Percentiles rank a stretch among this genome's conserved stretches.
Conservation (phyloP, 257 asterid species). For the Linderniella brevidens region DNA sequence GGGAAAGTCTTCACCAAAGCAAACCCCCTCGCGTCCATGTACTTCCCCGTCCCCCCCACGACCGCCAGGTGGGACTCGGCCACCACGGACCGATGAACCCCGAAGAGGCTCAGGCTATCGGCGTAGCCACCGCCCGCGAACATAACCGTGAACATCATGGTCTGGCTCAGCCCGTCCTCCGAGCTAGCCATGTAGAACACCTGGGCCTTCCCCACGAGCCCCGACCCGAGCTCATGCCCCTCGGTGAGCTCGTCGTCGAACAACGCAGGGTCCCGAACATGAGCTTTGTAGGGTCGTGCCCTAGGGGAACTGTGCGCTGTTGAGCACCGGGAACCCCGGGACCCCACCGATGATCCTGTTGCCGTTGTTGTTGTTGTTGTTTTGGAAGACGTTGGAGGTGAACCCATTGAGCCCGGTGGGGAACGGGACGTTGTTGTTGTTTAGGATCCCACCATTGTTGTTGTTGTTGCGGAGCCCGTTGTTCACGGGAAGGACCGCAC, state of each 20-base stretch:
- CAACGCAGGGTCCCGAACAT: slow-evolving; percentile 79
- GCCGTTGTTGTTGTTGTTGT: slow-evolving; percentile 22
- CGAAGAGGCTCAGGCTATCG: slow-evolving; percentile 68
- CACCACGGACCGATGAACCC: slow-evolving; percentile 71
- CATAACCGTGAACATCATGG: slow-evolving; percentile 49
- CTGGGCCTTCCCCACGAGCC: slow-evolving; percentile 69
- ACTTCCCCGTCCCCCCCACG: slow-evolving; percentile 72
- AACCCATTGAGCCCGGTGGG: slow-evolving; percentile 72
- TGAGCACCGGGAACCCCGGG: slow-evolving; percentile 51
- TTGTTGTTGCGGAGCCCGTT: slow-evolving; percentile 48
- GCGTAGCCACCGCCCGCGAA: slow-evolving; percentile 35
- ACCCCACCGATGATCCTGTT: slow-evolving; percentile 48
- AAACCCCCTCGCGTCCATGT: slow-evolving; percentile 55
- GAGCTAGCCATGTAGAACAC: slow-evolving; percentile 81
- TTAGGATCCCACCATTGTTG: slow-evolving; percentile 41
- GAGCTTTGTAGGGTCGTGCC: slow-evolving; percentile 67
- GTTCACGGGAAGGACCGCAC: slow-evolving; percentile 58
- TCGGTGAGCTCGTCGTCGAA: slow-evolving; percentile 69
- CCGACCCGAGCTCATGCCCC: slow-evolving; percentile 55
- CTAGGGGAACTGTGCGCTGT: slow-evolving; percentile 39
- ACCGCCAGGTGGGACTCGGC: slow-evolving; percentile 61
- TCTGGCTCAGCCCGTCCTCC: slow-evolving; percentile 69
- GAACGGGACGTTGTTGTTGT: slow-evolving; percentile 82
- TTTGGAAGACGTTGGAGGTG: slow-evolving; percentile 30
- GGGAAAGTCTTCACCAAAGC: slow-evolving; percentile 77